Evolutionary conservation across 192 early-diverging fungal species (phyloP), one percentile per base, ranked within the genome.

Genomic region (Coemansia sp.): DNA sequence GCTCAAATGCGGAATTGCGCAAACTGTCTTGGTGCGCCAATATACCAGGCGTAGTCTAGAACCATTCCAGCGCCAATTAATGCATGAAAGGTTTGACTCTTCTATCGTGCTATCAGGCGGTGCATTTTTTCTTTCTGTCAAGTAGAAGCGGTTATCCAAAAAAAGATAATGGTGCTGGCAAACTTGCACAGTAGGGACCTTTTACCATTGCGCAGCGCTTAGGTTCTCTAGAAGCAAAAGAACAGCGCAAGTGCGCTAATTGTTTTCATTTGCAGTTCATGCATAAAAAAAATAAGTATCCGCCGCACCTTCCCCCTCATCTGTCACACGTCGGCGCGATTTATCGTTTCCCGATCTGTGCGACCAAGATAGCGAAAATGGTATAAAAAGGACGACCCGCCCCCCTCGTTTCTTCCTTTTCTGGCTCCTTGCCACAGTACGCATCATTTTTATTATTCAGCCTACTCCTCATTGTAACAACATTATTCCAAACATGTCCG

Each of bases 401-500:
- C 16, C 40, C 17, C 41, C 24, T 13, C 13, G n/a, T 35, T 48
- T 29, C 63, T 34, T 50, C 4, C 19, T 27, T 11, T 40, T 31
- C 13, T 56, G 33, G 31, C 35, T 56, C 53, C 36, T 56, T 34
- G 35, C 53, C 11, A 17, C 27, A 31, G 50, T 53, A 31, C 50
- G 16, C 53, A 56, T 14, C 53, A 35, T 33, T 17, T 56, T 3
- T 24, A 21, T 60, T 5, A 5, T 57, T 35, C 24, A 27, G 21
- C 29, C 29, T 54, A 27, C 24, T 54, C 44, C 46, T 59, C 54
- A 63, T 68, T 57, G 63, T 57, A 59, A 60, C 42, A 65, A 72
- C 62, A 71, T 63, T 27, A 46, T 33, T 41, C 3, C 35, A 69
- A 70, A 66, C 64, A 78, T 78, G 76, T 51, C 75, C 44, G 70